A percentile compares a stretch with the other conserved stretches of the same genome.
Evolutionary conservation across 345 rosid genomes (phyloP).

Genomic region (Hypericum androsaemum): DNA sequence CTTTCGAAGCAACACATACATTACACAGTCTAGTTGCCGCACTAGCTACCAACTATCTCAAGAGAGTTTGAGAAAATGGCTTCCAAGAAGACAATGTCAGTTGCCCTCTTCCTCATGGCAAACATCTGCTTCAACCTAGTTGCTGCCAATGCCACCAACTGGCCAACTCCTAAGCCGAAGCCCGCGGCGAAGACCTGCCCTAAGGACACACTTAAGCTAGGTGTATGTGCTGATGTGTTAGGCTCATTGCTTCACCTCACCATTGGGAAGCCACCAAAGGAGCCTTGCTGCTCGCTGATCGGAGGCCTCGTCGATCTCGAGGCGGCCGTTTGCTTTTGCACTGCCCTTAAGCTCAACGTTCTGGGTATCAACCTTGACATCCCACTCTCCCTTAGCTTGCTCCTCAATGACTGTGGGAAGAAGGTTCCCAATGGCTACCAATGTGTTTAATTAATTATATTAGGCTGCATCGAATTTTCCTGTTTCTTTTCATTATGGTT

Average conservation of each 20-base stretch:
- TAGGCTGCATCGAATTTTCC: neutral
- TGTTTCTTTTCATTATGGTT: too few relatives aligned
- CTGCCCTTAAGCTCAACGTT: neutral
- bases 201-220: too few relatives aligned
- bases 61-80: neutral
- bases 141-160: neutral
- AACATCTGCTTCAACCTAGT: too few relatives aligned
- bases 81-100: too few relatives aligned
- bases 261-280: neutral
- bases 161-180: neutral
- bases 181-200: too few relatives aligned
- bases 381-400: neutral
- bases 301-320: neutral
- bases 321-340: neutral
- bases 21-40: too few relatives aligned
- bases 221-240: neutral
- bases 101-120: too few relatives aligned
- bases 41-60: too few relatives aligned
- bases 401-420: neutral
- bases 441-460: neutral
- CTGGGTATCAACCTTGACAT: neutral
- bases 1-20: too few relatives aligned
- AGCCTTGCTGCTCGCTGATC: neutral
- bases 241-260: neutral
- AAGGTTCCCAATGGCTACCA: slow-evolving; percentile 2